A percentile compares a stretch with the other conserved stretches of the same genome.
Evolutionary conservation across 1,139 yeast species (phyloP).

Genomic region (Kurtzmaniella quercitrusa): DNA sequence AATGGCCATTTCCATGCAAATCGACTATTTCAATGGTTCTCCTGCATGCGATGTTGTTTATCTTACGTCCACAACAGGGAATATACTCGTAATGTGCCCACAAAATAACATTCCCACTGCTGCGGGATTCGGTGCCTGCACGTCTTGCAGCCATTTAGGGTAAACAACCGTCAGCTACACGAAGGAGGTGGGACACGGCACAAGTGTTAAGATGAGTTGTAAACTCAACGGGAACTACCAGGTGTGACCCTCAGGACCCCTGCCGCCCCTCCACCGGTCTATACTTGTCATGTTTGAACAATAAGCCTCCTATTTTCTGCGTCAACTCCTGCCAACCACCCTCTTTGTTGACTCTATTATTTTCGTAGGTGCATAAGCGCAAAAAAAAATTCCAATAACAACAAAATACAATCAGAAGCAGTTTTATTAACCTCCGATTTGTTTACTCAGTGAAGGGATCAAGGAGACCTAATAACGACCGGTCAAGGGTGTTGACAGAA

Average conservation of each 20-base stretch:
- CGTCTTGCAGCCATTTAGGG: background rate
- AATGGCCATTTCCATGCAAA: background rate
- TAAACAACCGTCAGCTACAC: background rate
- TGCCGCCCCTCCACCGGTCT: too few species aligned
- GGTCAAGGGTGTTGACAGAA: background rate
- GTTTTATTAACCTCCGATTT: background rate
- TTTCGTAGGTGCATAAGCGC: background rate
- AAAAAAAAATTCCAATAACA: background rate
- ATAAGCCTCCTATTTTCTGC: background rate
- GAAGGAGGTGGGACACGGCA: too few species aligned
- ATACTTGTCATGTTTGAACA: background rate
- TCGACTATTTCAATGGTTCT: background rate
- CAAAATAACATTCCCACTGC: background rate
- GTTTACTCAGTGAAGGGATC: background rate
- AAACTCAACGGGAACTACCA: background rate
- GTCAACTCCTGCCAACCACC: background rate
- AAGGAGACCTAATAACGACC: background rate
- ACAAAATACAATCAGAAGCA: background rate
- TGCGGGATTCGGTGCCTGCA: background rate
- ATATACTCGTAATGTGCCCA: background rate
- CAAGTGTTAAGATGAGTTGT: background rate
- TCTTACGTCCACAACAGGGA: background rate
- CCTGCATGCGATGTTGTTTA: background rate
- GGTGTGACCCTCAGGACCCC: too few species aligned
- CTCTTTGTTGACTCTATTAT: background rate